Evolutionary conservation across 1,139 yeast genomes (phyloP).

Genomic region (Sugiyamaella paludigena): DNA sequence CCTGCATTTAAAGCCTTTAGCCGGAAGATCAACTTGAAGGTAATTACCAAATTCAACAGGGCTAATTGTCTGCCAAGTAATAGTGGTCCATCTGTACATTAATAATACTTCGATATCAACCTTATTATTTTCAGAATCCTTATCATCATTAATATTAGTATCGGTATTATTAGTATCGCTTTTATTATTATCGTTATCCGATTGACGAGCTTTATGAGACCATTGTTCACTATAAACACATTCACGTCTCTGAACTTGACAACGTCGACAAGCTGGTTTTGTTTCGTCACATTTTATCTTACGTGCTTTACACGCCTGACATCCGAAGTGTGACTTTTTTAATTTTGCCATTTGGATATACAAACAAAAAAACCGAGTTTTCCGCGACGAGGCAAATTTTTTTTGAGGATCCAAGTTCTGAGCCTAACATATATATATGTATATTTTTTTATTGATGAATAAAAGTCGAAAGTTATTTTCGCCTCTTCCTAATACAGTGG

Average conservation of each 20-base stretch:
- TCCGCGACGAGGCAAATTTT: neutral
- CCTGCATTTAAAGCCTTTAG: constrained; percentile 12
- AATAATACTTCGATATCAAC: constrained; percentile 10
- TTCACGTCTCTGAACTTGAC: constrained; percentile 11
- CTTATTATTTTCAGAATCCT: neutral
- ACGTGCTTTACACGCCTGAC: constrained; percentile 17
- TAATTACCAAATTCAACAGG: constrained; percentile 3
- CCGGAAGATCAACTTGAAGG: constrained; percentile 8
- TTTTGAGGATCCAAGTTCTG: too few relatives aligned
- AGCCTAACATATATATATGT: too few relatives aligned
- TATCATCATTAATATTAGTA: too few relatives aligned
- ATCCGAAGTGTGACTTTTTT: constrained; percentile 19
- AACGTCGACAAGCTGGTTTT: constrained; percentile 16
- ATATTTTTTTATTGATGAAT: too few relatives aligned
- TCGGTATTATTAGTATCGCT: too few relatives aligned
- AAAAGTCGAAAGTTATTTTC: too few relatives aligned
- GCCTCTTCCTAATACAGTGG: too few relatives aligned
- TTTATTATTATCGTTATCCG: too few relatives aligned
- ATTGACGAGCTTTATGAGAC: constrained; percentile 6
- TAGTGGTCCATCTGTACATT: constrained; percentile 16
- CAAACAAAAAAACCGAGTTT: constrained; percentile 8
- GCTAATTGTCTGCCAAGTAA: constrained; percentile 11
- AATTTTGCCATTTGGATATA: constrained; percentile 5
- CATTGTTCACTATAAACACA: constrained; percentile 16
- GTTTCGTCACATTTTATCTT: constrained; percentile 21